Conservation (phyloP, 2,329 filamentous ascomycete genomes). For the Ophiosphaerella herpotricha region DNA sequence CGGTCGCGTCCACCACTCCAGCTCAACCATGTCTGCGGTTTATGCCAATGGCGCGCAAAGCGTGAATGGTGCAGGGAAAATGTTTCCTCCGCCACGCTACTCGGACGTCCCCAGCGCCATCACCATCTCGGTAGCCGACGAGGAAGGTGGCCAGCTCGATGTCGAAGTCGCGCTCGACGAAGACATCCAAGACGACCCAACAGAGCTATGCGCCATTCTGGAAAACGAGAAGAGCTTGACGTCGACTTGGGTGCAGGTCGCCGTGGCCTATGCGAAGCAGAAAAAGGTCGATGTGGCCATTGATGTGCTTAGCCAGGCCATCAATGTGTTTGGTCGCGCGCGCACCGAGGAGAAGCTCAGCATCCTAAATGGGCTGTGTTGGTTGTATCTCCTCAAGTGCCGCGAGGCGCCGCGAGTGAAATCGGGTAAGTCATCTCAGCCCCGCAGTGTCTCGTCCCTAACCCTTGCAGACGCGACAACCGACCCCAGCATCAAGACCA, state of each 20-base stretch:
- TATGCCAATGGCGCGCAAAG: slow-evolving; percentile 56
- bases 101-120: slow-evolving; percentile 66
- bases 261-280: slow-evolving; percentile 94
- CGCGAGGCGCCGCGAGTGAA: slow-evolving; percentile 74
- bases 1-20: slow-evolving; percentile 14
- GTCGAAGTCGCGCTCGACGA: slow-evolving; percentile 94
- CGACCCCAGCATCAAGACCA: slow-evolving; percentile 78
- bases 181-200: slow-evolving; percentile 83
- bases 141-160: slow-evolving; percentile 66
- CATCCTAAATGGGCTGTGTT: slow-evolving; percentile 82
- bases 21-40: slow-evolving; percentile 55
- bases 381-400: slow-evolving; percentile 89
- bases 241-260: slow-evolving; percentile 97
- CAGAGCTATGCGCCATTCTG: slow-evolving; percentile 90
- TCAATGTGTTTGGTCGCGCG: slow-evolving; percentile 70
- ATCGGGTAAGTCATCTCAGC: slow-evolving; percentile 50
- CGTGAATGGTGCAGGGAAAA: slow-evolving; percentile 51
- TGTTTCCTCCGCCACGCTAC: slow-evolving; percentile 55
- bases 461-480: slow-evolving; percentile 47
- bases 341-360: slow-evolving; percentile 82
- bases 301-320: slow-evolving; percentile 72
- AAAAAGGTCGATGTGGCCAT: slow-evolving; percentile 85
- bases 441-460: neutral
- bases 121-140: slow-evolving; percentile 66
- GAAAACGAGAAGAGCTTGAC: slow-evolving; percentile 92